Percentiles rank a stretch among this genome's conserved stretches.
These are phyloP conservation scores for Nitzschia putrida DNA, from an alignment of 108 stramenopile species.

Conservation along the genomic window DNA sequence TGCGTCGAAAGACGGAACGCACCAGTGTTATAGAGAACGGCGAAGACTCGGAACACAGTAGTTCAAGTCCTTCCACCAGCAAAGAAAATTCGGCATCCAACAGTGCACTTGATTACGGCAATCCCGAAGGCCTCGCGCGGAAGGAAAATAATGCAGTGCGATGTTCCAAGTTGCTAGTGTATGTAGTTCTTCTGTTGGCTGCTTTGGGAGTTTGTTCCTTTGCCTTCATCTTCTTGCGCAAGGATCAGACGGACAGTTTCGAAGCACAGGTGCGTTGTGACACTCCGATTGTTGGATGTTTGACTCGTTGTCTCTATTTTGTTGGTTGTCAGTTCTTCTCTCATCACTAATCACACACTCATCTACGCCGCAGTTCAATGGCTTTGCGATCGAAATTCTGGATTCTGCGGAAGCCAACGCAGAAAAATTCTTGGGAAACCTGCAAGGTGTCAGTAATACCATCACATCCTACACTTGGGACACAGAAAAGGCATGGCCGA, in stretches of 20 bases:
- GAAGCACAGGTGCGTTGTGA: constrained; percentile 19
- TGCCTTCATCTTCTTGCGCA: constrained; percentile 20
- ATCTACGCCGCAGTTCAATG: constrained; percentile 14
- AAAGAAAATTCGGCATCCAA: not conserved
- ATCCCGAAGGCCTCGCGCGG: not conserved
- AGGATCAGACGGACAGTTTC: constrained; percentile 39
- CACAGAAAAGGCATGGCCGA: constrained; percentile 42
- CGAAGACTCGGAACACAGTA: too few relatives aligned
- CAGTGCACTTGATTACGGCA: not conserved
- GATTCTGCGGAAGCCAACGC: constrained; percentile 13
- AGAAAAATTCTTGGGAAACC: constrained; percentile 12
- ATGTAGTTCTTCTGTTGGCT: constrained; percentile 23
- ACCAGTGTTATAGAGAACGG: too few relatives aligned
- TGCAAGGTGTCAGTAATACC: constrained; percentile 37
- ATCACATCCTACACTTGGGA: constrained; percentile 39
- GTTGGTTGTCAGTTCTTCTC: too few relatives aligned
- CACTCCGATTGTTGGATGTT: not conserved
- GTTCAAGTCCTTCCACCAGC: too few relatives aligned
- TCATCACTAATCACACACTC: not conserved
- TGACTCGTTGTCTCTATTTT: not conserved
- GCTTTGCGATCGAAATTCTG: constrained; percentile 19
- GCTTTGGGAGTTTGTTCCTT: constrained; percentile 30
- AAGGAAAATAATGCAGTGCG: constrained; percentile 1
- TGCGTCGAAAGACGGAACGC: too few relatives aligned
- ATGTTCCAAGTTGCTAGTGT: constrained; percentile 8